Base-by-base conservation (phyloP, 108 stramenopile species). In the Skeletonema grethae region DNA sequence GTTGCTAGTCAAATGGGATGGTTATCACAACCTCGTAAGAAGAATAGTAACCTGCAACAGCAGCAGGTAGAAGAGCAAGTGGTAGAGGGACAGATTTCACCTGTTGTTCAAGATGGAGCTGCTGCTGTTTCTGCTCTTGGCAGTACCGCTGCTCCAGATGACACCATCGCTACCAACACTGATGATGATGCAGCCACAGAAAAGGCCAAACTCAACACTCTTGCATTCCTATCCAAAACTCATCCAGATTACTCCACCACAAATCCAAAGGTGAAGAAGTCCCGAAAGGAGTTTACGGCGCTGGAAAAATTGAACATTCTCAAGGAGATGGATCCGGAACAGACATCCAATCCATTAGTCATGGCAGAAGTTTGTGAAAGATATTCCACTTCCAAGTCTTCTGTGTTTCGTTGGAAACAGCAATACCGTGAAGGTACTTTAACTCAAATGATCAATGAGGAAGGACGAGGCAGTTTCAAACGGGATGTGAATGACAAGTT, bases 291-390 rank as follows among this genome's bases (percentile, higher is more conserved):
- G 29, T 77, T 77, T 38, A 77, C 64, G 0, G 59, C 76, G 1
- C 7, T 28, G 57, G 76, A 77, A n/a, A 77, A 77, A 38, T n/a
- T 77, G 0, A 41, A 57, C 15, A 70, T 77, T 5, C 22, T 77
- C 0, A 22, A 53, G 32, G 76, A 77, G 41, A 58, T 77, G 7
- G 69, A 70, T 57, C 34, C 59, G 0, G 57, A 20, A 43, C 70
- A 77, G 15, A 32, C 43, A 16, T 15, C 46, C 25, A 48, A 69
- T 32, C 36, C 61, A 16, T 53, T 50, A 46, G 50, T 53, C 0
- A 69, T 77, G 36, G 76, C 70, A 28, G 63, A 77, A 34, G 70
- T 77, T 24, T 77, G 76, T 61, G 63, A 65, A n/a, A 63, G 45
- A 46, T 70, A 77, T 32, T 32, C 39, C 32, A 77, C 76, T 4